Evolutionary conservation across 2,329 filamentous ascomycete genomes (phyloP), one percentile per base, ranked within the genome.

Genomic region (Beauveria brongniartii): DNA sequence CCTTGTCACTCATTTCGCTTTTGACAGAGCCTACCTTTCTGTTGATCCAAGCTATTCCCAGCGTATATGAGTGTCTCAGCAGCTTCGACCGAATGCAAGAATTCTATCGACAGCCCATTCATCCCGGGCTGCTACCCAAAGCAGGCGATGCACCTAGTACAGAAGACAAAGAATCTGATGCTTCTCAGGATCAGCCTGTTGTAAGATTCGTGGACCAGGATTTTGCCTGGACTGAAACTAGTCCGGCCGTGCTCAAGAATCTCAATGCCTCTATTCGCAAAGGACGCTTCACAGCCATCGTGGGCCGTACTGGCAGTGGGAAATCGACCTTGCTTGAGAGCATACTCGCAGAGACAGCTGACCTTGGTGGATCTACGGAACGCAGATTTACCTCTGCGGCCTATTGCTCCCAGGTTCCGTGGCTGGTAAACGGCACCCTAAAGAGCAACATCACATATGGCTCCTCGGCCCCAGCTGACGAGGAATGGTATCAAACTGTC

Each of bases 61-160:
- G 26, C 16, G 37, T 61, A 8, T 40, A 26, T 9, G 14, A 61
- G 14, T 16, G 60, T 67, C 30, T 69, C 14, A 67, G 64, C 18
- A 63, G 64, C 34, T 70, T 70, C 40, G 63, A 66, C 26, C 62
- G 68, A 40, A 66, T 70, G 9, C 63, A 70, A 20, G 55, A 24
- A 7, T 67, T 64, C 24, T 66, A 43, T 37, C 46, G 30, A 3
- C 24, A 55, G 52, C 43, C 53, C 18, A 34, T 14, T 3, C 52
- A 61, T 22, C 28, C 43, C 14, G 37, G 30, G 10, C 40, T 59
- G n/a, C n/a, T 59, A 5, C 12, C 40, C 5, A n/a, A 22, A 9
- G n/a, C 28, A 1, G 40, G 20, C 12, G 7, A 40, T 16, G 18
- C 10, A 10, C 16, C 7, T 12, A 22, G 4, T 7, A 1, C 16